Conservation (phyloP, 2,329 filamentous ascomycete genomes). For the Tolypocladium guangdongense region DNA sequence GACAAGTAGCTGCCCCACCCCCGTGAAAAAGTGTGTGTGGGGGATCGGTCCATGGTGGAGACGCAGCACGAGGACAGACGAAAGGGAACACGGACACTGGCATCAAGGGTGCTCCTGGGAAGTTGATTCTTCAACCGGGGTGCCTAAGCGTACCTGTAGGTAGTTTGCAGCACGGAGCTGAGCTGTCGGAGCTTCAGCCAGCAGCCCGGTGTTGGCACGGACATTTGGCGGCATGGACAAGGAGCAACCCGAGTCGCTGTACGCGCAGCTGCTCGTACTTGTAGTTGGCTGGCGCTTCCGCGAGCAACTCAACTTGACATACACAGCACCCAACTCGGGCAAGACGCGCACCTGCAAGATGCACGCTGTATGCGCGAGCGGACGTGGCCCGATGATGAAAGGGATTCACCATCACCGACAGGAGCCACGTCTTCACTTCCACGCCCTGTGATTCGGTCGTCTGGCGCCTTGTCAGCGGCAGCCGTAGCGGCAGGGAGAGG, state of each 20-base stretch:
- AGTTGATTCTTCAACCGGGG: background rate
- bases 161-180: background rate
- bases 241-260: no score
- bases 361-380: background rate
- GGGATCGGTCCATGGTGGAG: background rate
- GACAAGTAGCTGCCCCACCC: background rate
- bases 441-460: background rate
- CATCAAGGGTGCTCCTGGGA: background rate
- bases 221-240: background rate
- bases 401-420: background rate
- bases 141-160: no score
- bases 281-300: background rate
- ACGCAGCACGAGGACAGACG: background rate
- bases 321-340: background rate
- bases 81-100: background rate
- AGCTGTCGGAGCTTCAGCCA: background rate
- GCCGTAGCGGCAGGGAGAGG: background rate
- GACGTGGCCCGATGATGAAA: background rate
- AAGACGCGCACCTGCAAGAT: background rate
- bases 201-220: background rate
- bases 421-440: constrained; percentile 1
- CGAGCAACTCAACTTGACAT: background rate
- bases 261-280: no score
- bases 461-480: background rate
- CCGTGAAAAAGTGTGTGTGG: background rate